These are phyloP conservation scores for Thalassiosira hispida DNA, from an alignment of 352 stramenopile species.

Conservation along the genomic window DNA sequence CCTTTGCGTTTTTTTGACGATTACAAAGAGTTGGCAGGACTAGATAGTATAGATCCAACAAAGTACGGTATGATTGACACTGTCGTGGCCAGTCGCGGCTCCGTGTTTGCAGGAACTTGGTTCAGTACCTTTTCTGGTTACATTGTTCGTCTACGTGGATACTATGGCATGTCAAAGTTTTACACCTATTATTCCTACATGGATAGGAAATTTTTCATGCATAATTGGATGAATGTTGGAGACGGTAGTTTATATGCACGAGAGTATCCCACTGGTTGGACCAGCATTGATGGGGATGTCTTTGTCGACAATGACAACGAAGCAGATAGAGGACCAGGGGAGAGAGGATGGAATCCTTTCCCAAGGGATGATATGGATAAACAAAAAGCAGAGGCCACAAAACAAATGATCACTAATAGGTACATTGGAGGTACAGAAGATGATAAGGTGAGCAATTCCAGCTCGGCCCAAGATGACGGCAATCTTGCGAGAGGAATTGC, in stretches of 20 bases:
- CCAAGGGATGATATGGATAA: conserved; percentile 35
- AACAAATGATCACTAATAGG: conserved; percentile 1
- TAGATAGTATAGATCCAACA: conserved; percentile 77
- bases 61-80: conserved; percentile 84
- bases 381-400: neutral
- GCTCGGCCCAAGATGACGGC: neutral
- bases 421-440: neutral
- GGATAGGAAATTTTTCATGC: conserved; percentile 66
- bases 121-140: conserved; percentile 85
- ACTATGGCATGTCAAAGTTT: conserved; percentile 73
- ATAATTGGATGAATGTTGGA: conserved; percentile 61
- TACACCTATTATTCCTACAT: conserved; percentile 67
- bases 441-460: conserved; percentile 15
- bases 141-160: conserved; percentile 86
- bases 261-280: conserved; percentile 75
- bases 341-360: neutral
- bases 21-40: conserved; percentile 68
- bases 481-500: conserved; percentile 39
- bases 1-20: conserved; percentile 85
- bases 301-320: conserved; percentile 65
- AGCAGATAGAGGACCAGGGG: conserved; percentile 9
- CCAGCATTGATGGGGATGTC: conserved; percentile 73
- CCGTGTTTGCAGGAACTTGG: conserved; percentile 69
- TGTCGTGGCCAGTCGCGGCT: conserved; percentile 65
- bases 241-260: conserved; percentile 57